These are phyloP conservation scores for Umbelopsis vinacea DNA, from an alignment of 192 early-diverging fungal species.

Conservation along the genomic window DNA sequence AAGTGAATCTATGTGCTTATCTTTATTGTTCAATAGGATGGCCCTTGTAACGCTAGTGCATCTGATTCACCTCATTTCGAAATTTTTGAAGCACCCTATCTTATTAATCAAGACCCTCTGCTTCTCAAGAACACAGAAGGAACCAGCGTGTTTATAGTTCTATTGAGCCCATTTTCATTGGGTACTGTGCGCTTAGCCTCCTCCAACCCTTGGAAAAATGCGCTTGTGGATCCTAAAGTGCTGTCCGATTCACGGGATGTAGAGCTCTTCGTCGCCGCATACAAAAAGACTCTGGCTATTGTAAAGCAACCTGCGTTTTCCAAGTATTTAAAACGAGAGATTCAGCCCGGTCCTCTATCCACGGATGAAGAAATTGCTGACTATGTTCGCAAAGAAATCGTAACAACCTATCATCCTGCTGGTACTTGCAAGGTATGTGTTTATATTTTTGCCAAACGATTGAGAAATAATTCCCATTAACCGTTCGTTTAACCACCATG, in stretches of 20 bases:
- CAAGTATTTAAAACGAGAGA: background rate
- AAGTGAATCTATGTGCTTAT: too few relatives aligned
- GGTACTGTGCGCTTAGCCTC: slow-evolving; percentile 1
- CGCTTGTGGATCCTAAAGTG: slow-evolving; percentile 9
- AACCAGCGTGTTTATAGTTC: background rate
- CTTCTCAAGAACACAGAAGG: background rate
- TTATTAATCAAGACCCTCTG: slow-evolving; percentile 9
- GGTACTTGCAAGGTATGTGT: slow-evolving; percentile 18
- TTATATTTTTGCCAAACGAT: too few relatives aligned
- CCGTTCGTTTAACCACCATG: background rate
- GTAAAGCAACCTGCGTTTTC: slow-evolving; percentile 3
- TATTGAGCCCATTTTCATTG: slow-evolving; percentile 9
- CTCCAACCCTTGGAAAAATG: background rate
- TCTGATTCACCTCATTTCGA: background rate
- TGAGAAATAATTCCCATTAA: background rate
- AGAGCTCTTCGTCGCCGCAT: background rate
- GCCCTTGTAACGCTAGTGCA: slow-evolving; percentile 1
- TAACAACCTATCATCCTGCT: slow-evolving; percentile 3
- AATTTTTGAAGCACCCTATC: slow-evolving; percentile 10
- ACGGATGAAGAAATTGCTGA: background rate
- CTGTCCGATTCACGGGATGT: slow-evolving; percentile 2
- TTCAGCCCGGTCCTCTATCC: background rate
- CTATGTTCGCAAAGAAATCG: background rate
- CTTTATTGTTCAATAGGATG: background rate
- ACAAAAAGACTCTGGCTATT: background rate